Base-by-base conservation (phyloP, 495 filamentous ascomycete genomes). In the Terfezia claveryi region DNA sequence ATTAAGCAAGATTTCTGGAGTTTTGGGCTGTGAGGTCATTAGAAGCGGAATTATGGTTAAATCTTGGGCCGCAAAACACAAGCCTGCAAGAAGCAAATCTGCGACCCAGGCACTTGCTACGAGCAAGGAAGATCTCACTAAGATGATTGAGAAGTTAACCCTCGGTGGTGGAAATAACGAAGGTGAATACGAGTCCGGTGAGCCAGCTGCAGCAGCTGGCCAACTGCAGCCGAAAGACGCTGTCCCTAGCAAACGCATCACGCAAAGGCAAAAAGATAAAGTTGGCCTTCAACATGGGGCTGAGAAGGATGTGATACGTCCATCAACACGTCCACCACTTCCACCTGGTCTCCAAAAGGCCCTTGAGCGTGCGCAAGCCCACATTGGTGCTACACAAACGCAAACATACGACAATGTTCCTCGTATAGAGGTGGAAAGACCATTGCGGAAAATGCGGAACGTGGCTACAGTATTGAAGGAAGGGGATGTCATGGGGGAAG, bases 1-100 rank as follows among this genome's bases (percentile, higher is more conserved):
- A 3, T 71, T 95, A 59, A 74, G 74, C 36, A 77, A 85, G 57
- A 82, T 98, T 70, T 72, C 72, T 0, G 79, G 85, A 54, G 76
- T 84, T 49, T 65, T 62, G 53, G 63, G 52, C 8, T 62, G 60
- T 17, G 59, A 62, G 56, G 62, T 68, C 70, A 64, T 77, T 73
- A 75, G 54, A n/a, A 58, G 16, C 46, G 36, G 8, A 55, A 10
- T 59, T 37, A 54, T 64, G 44, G 11, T 59, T 11, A 66, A 36
- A 51, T 36, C 8, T 4, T 64, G 54, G 64, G 52, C 37, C 32
- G 55, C 51, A 8, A 32, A 32, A 27, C 36, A 38, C 52, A 52
- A 5, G 44, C 73, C 27, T 72, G 73, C 44, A 57, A 69, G 58
- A 63, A 67, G 32, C 72, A 71, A 52, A 72, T 72, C 58, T 69